phyloP scores from a whole-genome alignment of 148 eudicot species.

The Rhododendron ovatum region DNA sequence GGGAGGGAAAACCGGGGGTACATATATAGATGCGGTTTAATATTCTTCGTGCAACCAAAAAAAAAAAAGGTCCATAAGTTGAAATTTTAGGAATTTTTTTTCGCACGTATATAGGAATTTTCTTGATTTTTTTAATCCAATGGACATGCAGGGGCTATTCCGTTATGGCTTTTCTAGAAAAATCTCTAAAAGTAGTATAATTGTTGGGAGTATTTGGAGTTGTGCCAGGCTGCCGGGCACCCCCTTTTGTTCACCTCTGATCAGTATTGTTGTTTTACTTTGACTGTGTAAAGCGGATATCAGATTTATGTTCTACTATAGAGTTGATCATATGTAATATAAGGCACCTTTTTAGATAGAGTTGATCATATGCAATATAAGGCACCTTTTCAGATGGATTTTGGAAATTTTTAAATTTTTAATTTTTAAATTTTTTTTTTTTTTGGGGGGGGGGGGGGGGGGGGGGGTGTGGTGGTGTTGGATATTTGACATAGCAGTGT shows the following conservation, averaged over 20 bases:
- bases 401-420: too few relatives aligned
- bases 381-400: neutral
- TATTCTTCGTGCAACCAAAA: neutral
- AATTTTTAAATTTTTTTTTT: too few relatives aligned
- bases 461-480: rapidly evolving
- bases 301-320: neutral
- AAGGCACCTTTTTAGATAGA: neutral
- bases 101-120: neutral
- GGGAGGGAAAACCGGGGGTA: neutral
- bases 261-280: neutral
- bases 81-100: neutral
- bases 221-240: neutral
- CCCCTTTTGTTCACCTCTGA: neutral
- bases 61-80: neutral
- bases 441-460: too few relatives aligned
- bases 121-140: neutral
- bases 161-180: too few relatives aligned
- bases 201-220: neutral
- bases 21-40: neutral
- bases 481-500: neutral
- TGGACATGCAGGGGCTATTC: neutral
- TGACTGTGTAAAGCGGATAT: neutral
- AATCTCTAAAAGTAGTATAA: neutral
- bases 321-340: neutral
- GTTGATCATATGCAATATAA: neutral